Base-by-base conservation (phyloP, 176 grass and related monocot genomes). In the Pontederia crassipes region DNA sequence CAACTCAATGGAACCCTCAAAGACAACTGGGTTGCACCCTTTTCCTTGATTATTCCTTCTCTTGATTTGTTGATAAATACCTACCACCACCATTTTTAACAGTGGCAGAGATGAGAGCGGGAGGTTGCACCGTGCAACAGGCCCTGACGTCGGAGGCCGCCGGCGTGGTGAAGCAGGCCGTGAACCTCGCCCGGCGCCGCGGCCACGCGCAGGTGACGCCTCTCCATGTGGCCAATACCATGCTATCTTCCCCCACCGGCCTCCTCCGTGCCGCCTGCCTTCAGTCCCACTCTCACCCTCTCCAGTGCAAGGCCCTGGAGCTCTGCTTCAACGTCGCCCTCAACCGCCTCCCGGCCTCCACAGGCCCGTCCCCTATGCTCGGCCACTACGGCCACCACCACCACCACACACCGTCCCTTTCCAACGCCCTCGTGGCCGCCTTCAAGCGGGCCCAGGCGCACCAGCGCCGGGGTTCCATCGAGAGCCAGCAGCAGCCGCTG, bases 271-370 rank as follows among this genome's bases (percentile, higher is more conserved):
- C 83, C 46, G 92, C 92, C 51, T 97, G 92, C 64, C 78, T 91
- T 68, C 92, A 68, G 24, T 80, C 87, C 47, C 92, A 88, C 56
- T 91, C 92, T 17, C 92, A 97, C 69, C 92, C 92, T 54, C 83
- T 97, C 48, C 92, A 85, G 73, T 97, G 92, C 87, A 97, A 91
- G 81, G 92, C 92, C 16, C 81, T 97, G 28, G 92, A 91, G 54
- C 87, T 97, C 27, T 97, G 92, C 79, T 80, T 97, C 81, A 97
- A 97, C 83, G 92, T 97, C 29, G 92, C 92, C 28, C 83, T 97
- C 45, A 97, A 91, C 77, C 92, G 92, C 70, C 81, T 97, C 59
- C 92, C 92, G 10, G 70, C 92, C 20, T 69, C 83, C 14, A 70
- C 57, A 17, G 45, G 69, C 16, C 29, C 13, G 14, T 16, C 15